These are phyloP conservation scores for Dissophora globulifera DNA, from an alignment of 192 early-diverging fungal genomes.

Conservation along the genomic window DNA sequence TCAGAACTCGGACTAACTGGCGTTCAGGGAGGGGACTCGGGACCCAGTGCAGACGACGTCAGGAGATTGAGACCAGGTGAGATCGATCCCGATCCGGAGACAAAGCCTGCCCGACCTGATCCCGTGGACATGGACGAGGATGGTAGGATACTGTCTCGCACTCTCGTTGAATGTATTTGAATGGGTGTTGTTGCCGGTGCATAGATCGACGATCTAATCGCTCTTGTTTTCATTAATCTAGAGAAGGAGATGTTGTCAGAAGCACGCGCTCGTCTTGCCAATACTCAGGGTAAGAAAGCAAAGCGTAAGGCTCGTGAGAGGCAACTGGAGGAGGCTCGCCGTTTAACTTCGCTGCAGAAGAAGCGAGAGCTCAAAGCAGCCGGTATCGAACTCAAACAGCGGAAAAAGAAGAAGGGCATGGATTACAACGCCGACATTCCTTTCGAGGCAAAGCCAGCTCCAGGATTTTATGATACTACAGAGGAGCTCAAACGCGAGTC, in stretches of 20 bases:
- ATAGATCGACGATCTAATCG: background rate
- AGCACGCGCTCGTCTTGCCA: constrained; percentile 97
- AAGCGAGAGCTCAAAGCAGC: constrained; percentile 96
- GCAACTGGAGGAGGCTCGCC: constrained; percentile 94
- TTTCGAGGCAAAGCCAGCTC: constrained; percentile 86
- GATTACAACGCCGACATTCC: constrained; percentile 98
- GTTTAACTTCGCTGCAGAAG: constrained; percentile 92
- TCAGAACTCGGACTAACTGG: constrained; percentile 72
- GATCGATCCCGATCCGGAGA: constrained; percentile 97
- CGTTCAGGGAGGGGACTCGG: constrained; percentile 71
- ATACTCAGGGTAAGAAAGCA: constrained; percentile 99
- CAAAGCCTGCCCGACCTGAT: constrained; percentile 96
- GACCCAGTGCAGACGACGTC: constrained; percentile 87
- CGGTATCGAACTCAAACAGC: constrained; percentile 86
- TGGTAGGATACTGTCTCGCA: constrained; percentile 27
- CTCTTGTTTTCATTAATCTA: constrained; percentile 6
- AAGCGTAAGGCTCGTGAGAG: constrained; percentile 99
- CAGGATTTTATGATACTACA: constrained; percentile 93
- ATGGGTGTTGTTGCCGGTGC: too few relatives aligned
- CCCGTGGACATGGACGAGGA: constrained; percentile 99
- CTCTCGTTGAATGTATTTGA: too few relatives aligned
- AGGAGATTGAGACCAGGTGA: constrained; percentile 91
- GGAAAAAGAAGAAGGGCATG: constrained; percentile 80
- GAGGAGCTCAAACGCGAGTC: constrained; percentile 80
- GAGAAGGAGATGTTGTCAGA: constrained; percentile 99